Conservation (phyloP, 2,329 filamentous ascomycete species). For the Scedosporium apiospermum region DNA sequence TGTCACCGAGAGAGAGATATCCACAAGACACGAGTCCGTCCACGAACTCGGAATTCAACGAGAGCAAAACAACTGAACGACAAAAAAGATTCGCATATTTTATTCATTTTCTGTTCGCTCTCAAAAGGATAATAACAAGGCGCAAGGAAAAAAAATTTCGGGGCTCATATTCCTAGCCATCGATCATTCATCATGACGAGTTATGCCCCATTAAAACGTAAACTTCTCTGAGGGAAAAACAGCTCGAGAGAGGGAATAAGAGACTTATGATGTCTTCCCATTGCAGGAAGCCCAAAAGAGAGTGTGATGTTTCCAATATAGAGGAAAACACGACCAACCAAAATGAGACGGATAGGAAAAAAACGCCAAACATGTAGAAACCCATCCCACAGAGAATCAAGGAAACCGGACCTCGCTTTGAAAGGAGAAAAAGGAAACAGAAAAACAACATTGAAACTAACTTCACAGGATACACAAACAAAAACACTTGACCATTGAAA, state of each 20-base stretch:
- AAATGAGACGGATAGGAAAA: not conserved
- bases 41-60: not conserved
- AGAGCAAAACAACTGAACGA: not conserved
- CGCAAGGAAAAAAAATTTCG: not conserved
- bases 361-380: not conserved
- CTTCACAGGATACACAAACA: slow-evolving; percentile 8
- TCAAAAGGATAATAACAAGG: not conserved
- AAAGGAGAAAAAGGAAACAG: slow-evolving; percentile 5
- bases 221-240: not conserved
- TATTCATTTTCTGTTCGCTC: too few relatives aligned
- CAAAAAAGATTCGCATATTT: too few relatives aligned
- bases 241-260: not conserved
- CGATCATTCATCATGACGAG: not conserved
- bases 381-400: not conserved
- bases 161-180: not conserved
- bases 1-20: too few relatives aligned
- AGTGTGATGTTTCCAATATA: too few relatives aligned
- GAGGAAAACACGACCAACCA: not conserved
- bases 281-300: not conserved
- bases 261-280: not conserved
- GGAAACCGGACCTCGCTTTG: not conserved
- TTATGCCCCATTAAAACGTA: not conserved
- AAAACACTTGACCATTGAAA: not conserved
- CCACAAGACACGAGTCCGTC: too few relatives aligned
- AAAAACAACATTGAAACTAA: slow-evolving; percentile 9